Evolutionary conservation across 768 basidiomycete species (phyloP), one percentile per base, ranked within the genome.

Genomic region (Paxillus ammoniavirescens): DNA sequence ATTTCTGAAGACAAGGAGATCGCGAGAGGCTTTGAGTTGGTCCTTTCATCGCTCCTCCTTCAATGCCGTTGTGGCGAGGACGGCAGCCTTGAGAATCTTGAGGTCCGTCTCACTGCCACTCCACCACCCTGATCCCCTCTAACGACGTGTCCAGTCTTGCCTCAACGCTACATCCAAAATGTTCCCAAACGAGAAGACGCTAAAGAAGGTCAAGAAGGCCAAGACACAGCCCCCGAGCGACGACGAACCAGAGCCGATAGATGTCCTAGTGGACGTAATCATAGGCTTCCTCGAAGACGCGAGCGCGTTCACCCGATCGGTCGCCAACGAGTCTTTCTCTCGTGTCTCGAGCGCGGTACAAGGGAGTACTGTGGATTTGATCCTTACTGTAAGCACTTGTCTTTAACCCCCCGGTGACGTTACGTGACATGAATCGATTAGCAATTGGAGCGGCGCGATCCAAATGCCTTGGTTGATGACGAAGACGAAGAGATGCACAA

Each of bases 271-370:
- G 33, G 94, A 98, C 65, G 79, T 81, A n/a, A 82, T 98, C 47
- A 91, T 99, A 45, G 92, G 92, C 6, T 87, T 91, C 64, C 72
- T 99, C 36, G 93, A 98, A 66, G 82, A 87, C 53, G 85, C 87
- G 2, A 89, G 86, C 5, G 82, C 85, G 38, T 95, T 89, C 67
- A 78, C 89, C 72, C 85, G 93, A 31, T 82, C 84, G 2, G 75
- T 93, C 23, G 89, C 88, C 6, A 93, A 87, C 48, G 82, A 90
- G 60, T 85, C 84, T 6, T 95, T 98, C 64, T 80, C 83, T 13
- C 75, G 89, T 47, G 72, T 96, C 23, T 84, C 89, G 21, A 76
- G 81, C 15, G 76, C 79, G 5, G 83, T 88, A 35, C 79, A 82
- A 53, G 80, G 78, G 47, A 82, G 84, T 28, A 89, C 92, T 2